Percentiles rank a stretch among this genome's conserved stretches.
Evolutionary conservation across 169 alveolate species (phyloP).

Genomic region (Plasmodium blacklocki): DNA sequence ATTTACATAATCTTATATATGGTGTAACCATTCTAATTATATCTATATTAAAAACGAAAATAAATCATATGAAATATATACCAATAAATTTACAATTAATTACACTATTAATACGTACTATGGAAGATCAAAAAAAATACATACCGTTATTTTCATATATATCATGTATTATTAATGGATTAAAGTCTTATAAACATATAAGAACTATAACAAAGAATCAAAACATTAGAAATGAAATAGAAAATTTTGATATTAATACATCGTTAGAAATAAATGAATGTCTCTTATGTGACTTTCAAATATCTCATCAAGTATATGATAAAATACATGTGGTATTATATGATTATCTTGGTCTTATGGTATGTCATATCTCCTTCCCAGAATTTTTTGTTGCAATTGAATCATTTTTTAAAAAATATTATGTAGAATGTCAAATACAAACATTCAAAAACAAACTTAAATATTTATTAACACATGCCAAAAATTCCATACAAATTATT

Average conservation of each 20-base stretch:
- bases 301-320: slow-evolving; percentile 59
- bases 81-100: slow-evolving; percentile 57
- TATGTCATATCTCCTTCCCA: slow-evolving; percentile 57
- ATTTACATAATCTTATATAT: slow-evolving; percentile 34
- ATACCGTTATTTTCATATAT: slow-evolving; percentile 67
- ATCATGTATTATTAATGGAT: slow-evolving; percentile 43
- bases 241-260: slow-evolving; percentile 50
- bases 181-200: slow-evolving; percentile 31
- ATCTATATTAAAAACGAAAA: slow-evolving; percentile 53
- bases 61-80: slow-evolving; percentile 53
- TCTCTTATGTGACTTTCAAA: slow-evolving; percentile 40
- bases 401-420: slow-evolving; percentile 41
- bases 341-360: slow-evolving; percentile 72
- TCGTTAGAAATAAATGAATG: slow-evolving; percentile 45
- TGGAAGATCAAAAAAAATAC: slow-evolving; percentile 64
- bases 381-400: slow-evolving; percentile 67
- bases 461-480: slow-evolving; percentile 27
- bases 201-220: slow-evolving; percentile 40
- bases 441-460: slow-evolving; percentile 32
- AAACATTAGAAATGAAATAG: slow-evolving; percentile 18
- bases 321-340: slow-evolving; percentile 49
- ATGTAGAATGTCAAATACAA: slow-evolving; percentile 23
- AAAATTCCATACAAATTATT: slow-evolving; percentile 61
- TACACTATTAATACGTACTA: slow-evolving; percentile 41
- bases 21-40: slow-evolving; percentile 58